Evolutionary conservation across 768 basidiomycete species (phyloP), one percentile per base, ranked within the genome.

Genomic region (Calocybe gangraenosa): DNA sequence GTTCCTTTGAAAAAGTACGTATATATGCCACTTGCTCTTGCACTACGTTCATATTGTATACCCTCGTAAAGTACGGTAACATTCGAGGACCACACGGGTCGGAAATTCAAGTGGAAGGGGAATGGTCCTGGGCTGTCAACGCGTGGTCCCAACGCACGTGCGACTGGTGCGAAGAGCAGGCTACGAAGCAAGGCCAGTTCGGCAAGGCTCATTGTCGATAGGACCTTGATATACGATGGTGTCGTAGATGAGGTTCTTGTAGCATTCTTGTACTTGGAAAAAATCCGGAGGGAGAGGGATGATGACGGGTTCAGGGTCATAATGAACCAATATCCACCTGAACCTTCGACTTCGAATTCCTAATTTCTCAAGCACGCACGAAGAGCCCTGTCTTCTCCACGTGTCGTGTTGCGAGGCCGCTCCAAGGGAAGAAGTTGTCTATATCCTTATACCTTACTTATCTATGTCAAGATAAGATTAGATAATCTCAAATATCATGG

Each of bases 221-320:
- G 17, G 13, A 42, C 30, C 36, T n/a, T 46, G 17, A 39, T 36
- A 11, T 32, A 23, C 31, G 34, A 11, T 9, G 43, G 43, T 5
- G 22, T 37, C 13, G 10, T 48, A 36, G 51, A 53, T 25, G 37
- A 49, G 25, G 48, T 49, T 13, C 43, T 53, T 6, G 44, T 47
- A 13, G 40, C 52, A 2, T 53, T 53, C 42, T 37, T 53, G 37
- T 53, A 50, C 21, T 41, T 53, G 3, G 52, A 53, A 40, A 53
- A 53, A 37, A n/a, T 44, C 14, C 36, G 52, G 37, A 39, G 52
- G 21, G 48, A 49, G 40, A 44, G 47, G 19, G 48, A 52, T 34
- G 52, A 48, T 34, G 51, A 52, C 23, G 31, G 40, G 5, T 52
- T 52, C 33, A 43, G 42, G 20, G 42, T 47, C 17, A 15, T 35